A percentile compares a stretch with the other conserved stretches of the same genome.
Evolutionary conservation across 1,139 yeast species (phyloP).

Genomic region (Geotrichum australiense): DNA sequence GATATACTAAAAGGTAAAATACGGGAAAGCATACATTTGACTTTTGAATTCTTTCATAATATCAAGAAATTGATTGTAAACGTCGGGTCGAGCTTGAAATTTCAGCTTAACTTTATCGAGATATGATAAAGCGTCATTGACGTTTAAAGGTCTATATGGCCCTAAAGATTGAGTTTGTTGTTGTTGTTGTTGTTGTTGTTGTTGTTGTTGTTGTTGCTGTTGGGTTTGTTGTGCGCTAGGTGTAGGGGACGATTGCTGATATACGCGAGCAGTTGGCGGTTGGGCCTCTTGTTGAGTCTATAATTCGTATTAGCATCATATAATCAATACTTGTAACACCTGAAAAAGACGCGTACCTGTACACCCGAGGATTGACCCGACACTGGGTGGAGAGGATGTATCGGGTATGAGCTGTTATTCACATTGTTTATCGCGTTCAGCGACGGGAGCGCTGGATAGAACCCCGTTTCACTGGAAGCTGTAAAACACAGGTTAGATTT

Average conservation of each 20-base stretch:
- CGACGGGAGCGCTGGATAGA: conserved; percentile 49
- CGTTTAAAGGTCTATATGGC: conserved; percentile 78
- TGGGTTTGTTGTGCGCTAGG: background rate
- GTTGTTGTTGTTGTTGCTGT: conserved; percentile 15
- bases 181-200: conserved; percentile 17
- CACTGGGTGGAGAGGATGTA: conserved; percentile 22
- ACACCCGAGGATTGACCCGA: conserved; percentile 20
- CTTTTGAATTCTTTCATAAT: conserved; percentile 98
- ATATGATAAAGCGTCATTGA: conserved; percentile 91
- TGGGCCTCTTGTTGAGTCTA: conserved; percentile 11
- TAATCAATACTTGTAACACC: conserved; percentile 9
- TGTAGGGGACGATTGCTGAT: conserved; percentile 12
- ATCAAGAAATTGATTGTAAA: conserved; percentile 90
- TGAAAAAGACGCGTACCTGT: background rate
- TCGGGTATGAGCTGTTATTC: conserved; percentile 6
- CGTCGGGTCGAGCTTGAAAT: conserved; percentile 88
- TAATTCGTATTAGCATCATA: too few relatives aligned
- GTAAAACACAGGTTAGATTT: background rate
- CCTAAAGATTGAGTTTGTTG: conserved; percentile 25
- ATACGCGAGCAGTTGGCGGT: conserved; percentile 12
- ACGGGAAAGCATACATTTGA: conserved; percentile 50
- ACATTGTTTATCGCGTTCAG: conserved; percentile 36
- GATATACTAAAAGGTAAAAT: conserved; percentile 3
- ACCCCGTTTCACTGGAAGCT: conserved; percentile 23
- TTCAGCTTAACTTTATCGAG: conserved; percentile 93